phyloP scores from a whole-genome alignment of 1,284 basidiomycete genomes.

The Ceratobasidium sp. region DNA sequence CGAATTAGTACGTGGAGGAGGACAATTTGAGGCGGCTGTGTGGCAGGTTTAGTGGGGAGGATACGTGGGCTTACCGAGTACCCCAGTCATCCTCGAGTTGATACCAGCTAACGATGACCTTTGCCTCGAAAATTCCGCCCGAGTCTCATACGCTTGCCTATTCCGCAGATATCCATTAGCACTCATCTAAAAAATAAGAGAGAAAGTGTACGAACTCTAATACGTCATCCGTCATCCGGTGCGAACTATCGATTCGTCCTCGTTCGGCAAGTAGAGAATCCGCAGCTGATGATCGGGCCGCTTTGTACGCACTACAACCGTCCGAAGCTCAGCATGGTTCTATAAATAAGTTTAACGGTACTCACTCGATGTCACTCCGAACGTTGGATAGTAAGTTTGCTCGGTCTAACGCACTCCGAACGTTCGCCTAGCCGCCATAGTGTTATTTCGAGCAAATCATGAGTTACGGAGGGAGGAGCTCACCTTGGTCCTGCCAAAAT shows the following conservation, averaged over 20 bases:
- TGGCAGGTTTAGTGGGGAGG: not conserved
- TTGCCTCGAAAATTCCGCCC: constrained; percentile 94
- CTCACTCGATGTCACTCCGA: constrained; percentile 93
- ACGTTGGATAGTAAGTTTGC: constrained; percentile 92
- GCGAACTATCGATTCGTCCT: constrained; percentile 89
- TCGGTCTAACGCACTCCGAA: constrained; percentile 87
- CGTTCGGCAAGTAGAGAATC: constrained; percentile 92
- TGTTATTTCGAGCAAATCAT: not conserved
- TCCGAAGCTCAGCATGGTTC: constrained; percentile 2
- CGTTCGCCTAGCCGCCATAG: constrained; percentile 72
- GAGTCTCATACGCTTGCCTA: constrained; percentile 97
- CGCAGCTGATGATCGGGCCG: constrained; percentile 76
- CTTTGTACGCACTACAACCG: constrained; percentile 81
- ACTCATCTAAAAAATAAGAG: not conserved
- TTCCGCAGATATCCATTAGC: not conserved
- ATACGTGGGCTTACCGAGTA: constrained; percentile 74
- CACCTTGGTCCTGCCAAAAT: constrained; percentile 87
- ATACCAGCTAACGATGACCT: constrained; percentile 80
- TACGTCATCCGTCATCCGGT: constrained; percentile 94
- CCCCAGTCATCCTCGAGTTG: constrained; percentile 84
- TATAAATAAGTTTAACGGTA: constrained; percentile 45
- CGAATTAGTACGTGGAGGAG: not conserved
- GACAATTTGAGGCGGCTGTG: no score
- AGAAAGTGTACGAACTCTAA: constrained; percentile 74
- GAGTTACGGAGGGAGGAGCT: constrained; percentile 42